These are phyloP conservation scores for Imleria badia DNA, from an alignment of 768 basidiomycete species.

Conservation along the genomic window DNA sequence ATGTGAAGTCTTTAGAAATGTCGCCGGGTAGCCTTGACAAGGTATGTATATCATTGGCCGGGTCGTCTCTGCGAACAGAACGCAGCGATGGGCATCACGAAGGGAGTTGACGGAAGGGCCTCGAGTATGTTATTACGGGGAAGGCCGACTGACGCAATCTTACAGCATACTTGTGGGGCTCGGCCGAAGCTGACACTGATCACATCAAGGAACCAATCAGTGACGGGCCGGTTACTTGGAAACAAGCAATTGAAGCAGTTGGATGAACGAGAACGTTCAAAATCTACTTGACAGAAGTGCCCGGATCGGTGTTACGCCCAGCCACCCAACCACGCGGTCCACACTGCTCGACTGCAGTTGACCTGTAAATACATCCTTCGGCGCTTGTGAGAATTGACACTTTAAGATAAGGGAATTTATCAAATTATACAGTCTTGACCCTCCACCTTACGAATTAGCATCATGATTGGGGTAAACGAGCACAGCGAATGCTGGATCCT, in stretches of 20 bases:
- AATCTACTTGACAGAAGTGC: background rate
- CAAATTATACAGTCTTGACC: conserved; percentile 3
- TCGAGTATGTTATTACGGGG: background rate
- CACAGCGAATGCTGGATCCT: background rate
- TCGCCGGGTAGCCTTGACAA: too few relatives aligned
- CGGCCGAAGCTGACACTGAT: conserved; percentile 12
- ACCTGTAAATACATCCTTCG: too few relatives aligned
- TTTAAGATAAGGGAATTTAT: background rate
- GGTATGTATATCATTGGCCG: too few relatives aligned
- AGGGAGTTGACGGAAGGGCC: background rate
- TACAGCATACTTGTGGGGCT: background rate
- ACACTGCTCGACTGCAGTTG: background rate
- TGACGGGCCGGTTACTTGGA: conserved; percentile 10
- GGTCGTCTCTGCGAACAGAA: background rate
- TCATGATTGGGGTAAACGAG: background rate
- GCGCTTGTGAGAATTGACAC: background rate
- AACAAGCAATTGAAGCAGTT: background rate
- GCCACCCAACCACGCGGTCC: background rate
- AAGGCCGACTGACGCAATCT: too few relatives aligned
- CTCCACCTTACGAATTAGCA: background rate
- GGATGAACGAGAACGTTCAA: background rate
- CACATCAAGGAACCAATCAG: background rate
- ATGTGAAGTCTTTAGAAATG: too few relatives aligned
- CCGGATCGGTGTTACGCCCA: background rate
- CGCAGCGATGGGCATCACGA: background rate